Evolutionary conservation across 331 rosid genomes (phyloP).

Genomic region (Rhamnella rubrinervis): DNA sequence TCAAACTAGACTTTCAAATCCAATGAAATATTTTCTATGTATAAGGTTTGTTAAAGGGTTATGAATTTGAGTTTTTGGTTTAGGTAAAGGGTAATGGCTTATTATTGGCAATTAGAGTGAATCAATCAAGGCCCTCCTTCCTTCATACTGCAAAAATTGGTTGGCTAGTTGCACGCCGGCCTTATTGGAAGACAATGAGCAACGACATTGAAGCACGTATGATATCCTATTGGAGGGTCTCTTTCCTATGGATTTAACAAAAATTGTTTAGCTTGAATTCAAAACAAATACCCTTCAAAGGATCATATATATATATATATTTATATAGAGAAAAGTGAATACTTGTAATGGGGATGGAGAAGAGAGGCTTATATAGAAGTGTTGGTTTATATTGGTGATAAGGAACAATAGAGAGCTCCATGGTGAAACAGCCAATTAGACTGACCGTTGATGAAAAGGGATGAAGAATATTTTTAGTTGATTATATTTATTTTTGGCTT

Average conservation of each 20-base stretch:
- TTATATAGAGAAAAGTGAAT: slow-evolving; percentile 32
- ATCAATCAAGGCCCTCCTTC: slow-evolving; percentile 69
- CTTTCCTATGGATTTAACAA: slow-evolving; percentile 43
- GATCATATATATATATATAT: background rate
- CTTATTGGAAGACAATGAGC: slow-evolving; percentile 46
- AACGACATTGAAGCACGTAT: slow-evolving; percentile 38
- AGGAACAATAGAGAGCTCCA: slow-evolving; percentile 55
- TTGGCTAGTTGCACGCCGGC: slow-evolving; percentile 31
- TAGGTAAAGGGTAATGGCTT: too few species aligned
- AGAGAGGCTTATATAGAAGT: slow-evolving; percentile 46
- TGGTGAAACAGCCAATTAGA: slow-evolving; percentile 20
- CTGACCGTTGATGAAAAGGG: slow-evolving; percentile 12
- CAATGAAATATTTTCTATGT: too few species aligned
- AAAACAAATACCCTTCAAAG: background rate
- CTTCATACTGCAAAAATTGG: slow-evolving; percentile 44
- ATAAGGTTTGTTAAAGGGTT: too few species aligned
- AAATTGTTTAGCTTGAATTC: slow-evolving; percentile 13
- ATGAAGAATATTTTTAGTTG: background rate
- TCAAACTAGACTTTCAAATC: too few species aligned
- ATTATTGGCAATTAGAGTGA: slow-evolving; percentile 22
- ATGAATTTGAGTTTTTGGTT: too few species aligned
- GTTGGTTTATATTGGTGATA: slow-evolving; percentile 38
- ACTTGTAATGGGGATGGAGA: slow-evolving; percentile 36
- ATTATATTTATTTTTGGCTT: background rate
- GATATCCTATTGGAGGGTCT: slow-evolving; percentile 35